Base-by-base conservation (phyloP, 139 green algal genomes). In the Tetratostichococcus sp. region DNA sequence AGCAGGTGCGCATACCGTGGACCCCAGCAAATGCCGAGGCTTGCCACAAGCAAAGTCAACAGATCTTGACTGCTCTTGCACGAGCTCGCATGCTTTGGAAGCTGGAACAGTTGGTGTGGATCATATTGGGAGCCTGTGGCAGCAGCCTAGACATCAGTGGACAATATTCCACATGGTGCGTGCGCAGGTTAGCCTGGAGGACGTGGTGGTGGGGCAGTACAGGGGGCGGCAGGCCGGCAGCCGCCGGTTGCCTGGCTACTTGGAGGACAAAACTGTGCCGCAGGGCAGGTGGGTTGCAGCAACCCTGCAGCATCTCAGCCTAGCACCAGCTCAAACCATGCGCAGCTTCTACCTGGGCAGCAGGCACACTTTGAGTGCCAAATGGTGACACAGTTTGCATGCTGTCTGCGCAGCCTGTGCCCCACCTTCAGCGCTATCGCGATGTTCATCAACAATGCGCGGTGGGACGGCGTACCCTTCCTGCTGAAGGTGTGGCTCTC, bases 391-490 rank as follows among this genome's bases (percentile, higher is more conserved):
- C n/a, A n/a, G n/a, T n/a, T n/a, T n/a, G n/a, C n/a, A n/a, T n/a
- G n/a, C n/a, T n/a, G n/a, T n/a, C 39, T 50, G 17, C 76, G 78
- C 85, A 93, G 81, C 82, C 77, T 95, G 35, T 96, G 89, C 2
- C 91, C 94, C 74, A 99, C 96, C 2, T 99, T 99, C 88, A 90
- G 95, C 1, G 90, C 94, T 0, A 82, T 94, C 43, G 93, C 89
- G 0, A 75, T 98, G 72, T 94, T 94, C 87, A 97, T 99, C 76
- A 90, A 98, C 87, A 99, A 99, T 74, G 84, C 90, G 28, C 88
- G 96, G 6, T 99, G 96, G 96, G 95, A 98, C 71, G 96, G 96
- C 42, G 96, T 99, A 79, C 96, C 96, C 17, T 98, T 99, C 84
- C 80, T 99, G 68, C 86, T 99, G 32, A 62, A 62, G 50, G 50